Conservation (phyloP, 2,329 filamentous ascomycete genomes). For the Cytospora schulzeri region DNA sequence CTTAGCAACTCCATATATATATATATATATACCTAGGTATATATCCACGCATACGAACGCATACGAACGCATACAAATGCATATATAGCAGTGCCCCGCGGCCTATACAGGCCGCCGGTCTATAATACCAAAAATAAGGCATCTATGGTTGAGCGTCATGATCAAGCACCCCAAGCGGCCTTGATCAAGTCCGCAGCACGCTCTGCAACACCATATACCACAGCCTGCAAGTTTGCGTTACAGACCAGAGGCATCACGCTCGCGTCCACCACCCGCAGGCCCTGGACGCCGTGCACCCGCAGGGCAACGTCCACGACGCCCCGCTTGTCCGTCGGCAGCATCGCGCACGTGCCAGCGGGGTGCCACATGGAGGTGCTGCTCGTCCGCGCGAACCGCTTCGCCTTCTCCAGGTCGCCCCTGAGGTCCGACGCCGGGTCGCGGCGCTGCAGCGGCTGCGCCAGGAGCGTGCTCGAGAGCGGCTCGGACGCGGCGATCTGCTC, state of each 20-base stretch:
- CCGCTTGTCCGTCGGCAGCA: conserved; percentile 42
- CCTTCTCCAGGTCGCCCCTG: conserved; percentile 2
- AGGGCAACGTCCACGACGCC: conserved; percentile 46
- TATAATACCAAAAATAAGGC: too few species aligned
- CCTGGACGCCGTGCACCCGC: conserved; percentile 44
- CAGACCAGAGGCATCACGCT: conserved; percentile 35
- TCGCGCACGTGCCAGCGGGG: conserved; percentile 44
- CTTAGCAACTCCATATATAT: too few species aligned
- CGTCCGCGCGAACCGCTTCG: background rate
- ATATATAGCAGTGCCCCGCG: too few species aligned
- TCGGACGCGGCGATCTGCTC: conserved; percentile 42
- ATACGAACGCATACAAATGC: too few species aligned
- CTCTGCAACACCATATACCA: conserved; percentile 15
- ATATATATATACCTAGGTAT: too few species aligned
- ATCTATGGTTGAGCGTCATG: too few species aligned
- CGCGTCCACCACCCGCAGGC: conserved; percentile 44
- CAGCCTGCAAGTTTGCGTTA: conserved; percentile 5
- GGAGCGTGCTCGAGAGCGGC: conserved; percentile 36
- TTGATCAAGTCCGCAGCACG: conserved; percentile 11
- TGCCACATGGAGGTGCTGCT: conserved; percentile 41
- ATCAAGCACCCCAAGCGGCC: background rate
- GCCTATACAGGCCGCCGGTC: too few species aligned
- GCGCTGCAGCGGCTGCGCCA: conserved; percentile 6
- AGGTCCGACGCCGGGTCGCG: conserved; percentile 4
- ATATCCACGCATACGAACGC: too few species aligned